These are phyloP conservation scores for Lactifluus hygrophoroides DNA, from an alignment of 768 basidiomycete species.

Conservation along the genomic window DNA sequence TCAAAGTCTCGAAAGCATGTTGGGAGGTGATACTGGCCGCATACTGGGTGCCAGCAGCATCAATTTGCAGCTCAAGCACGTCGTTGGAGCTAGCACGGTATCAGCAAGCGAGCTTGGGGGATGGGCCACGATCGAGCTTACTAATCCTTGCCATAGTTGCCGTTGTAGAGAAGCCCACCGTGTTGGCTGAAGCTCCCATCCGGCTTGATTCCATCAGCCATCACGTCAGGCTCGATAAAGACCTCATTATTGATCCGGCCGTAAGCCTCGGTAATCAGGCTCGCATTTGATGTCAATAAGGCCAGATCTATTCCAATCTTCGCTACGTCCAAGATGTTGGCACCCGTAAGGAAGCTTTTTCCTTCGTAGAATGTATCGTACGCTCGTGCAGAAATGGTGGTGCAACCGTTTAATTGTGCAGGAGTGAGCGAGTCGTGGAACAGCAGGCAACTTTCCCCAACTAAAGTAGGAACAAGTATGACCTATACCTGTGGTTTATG, in stretches of 20 bases:
- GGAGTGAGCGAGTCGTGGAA: slow-evolving; percentile 15
- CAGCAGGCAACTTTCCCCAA: slow-evolving; percentile 16
- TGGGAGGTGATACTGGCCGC: slow-evolving; percentile 33
- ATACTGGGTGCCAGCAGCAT: slow-evolving; percentile 51
- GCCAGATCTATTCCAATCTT: slow-evolving; percentile 27
- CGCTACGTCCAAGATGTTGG: slow-evolving; percentile 58
- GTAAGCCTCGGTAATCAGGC: slow-evolving; percentile 43
- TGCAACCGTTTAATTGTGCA: slow-evolving; percentile 9
- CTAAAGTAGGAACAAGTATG: slow-evolving; percentile 16
- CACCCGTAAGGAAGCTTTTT: slow-evolving; percentile 45
- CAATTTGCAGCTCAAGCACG: slow-evolving; percentile 51
- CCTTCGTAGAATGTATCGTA: slow-evolving; percentile 18
- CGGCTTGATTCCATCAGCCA: slow-evolving; percentile 50
- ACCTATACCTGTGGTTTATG: slow-evolving; percentile 5
- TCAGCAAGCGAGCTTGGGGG: background rate
- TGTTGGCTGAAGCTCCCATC: slow-evolving; percentile 45
- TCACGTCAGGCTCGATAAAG: slow-evolving; percentile 36
- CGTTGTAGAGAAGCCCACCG: slow-evolving; percentile 51
- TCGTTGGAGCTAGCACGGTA: slow-evolving; percentile 42
- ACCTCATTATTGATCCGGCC: slow-evolving; percentile 44
- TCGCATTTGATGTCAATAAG: slow-evolving; percentile 27
- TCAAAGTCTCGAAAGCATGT: slow-evolving; percentile 44
- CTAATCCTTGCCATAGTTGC: slow-evolving; percentile 57
- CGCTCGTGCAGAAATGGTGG: slow-evolving; percentile 12
- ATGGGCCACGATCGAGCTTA: slow-evolving; percentile 20